Evolutionary conservation across 192 early-diverging fungal species (phyloP).

Genomic region (Coemansia erecta): DNA sequence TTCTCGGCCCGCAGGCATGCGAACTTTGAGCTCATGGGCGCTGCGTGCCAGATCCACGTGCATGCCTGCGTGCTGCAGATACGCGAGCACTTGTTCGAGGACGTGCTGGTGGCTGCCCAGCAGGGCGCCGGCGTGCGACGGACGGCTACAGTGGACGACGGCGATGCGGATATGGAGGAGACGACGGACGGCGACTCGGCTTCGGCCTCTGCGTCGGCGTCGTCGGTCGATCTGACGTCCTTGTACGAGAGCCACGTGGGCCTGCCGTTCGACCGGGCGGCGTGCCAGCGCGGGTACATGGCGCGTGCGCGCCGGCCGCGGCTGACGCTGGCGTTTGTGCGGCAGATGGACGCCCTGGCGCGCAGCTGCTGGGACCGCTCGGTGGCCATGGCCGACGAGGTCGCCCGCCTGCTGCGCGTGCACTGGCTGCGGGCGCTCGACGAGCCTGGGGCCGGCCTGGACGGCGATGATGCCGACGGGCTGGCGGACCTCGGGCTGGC

Average conservation of each 20-base stretch:
- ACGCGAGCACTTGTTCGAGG: slow-evolving; percentile 48
- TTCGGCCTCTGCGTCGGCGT: slow-evolving; percentile 9
- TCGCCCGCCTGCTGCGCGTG: slow-evolving; percentile 28
- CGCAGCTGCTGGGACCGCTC: slow-evolving; percentile 37
- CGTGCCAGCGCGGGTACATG: slow-evolving; percentile 38
- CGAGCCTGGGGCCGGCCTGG: background rate
- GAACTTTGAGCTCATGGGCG: slow-evolving; percentile 48
- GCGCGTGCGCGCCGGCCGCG: slow-evolving; percentile 31
- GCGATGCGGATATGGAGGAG: background rate
- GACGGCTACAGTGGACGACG: background rate
- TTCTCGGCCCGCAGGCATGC: slow-evolving; percentile 50
- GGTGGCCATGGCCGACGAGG: slow-evolving; percentile 37
- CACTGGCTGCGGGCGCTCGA: slow-evolving; percentile 40
- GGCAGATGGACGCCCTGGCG: slow-evolving; percentile 29
- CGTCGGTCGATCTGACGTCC: slow-evolving; percentile 22
- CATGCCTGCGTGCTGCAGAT: slow-evolving; percentile 48
- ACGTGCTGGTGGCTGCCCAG: slow-evolving; percentile 22
- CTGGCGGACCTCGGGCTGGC: too few relatives aligned
- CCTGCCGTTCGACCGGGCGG: slow-evolving; percentile 17
- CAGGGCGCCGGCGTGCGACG: background rate
- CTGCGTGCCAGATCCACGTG: slow-evolving; percentile 41
- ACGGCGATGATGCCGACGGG: too few relatives aligned
- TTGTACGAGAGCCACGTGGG: slow-evolving; percentile 31
- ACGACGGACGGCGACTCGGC: slow-evolving; percentile 1
- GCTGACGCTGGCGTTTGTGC: slow-evolving; percentile 25